Percentiles rank a stretch among this genome's conserved stretches.
These are phyloP conservation scores for Chlamydomonas eustigma DNA, from an alignment of 139 green algal genomes.

Conservation along the genomic window DNA sequence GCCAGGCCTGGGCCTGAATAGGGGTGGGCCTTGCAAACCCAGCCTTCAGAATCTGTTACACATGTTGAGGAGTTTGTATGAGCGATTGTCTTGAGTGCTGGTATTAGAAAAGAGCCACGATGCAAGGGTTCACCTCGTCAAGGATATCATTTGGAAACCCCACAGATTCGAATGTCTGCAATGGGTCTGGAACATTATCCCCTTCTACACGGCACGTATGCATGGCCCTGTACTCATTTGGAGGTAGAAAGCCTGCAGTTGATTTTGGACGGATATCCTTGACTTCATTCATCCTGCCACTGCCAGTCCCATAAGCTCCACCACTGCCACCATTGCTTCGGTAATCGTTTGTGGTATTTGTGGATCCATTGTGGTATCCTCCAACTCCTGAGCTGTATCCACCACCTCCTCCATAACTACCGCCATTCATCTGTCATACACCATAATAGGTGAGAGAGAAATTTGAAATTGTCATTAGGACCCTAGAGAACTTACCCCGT, in stretches of 20 bases:
- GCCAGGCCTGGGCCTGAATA: constrained; percentile 85
- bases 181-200: constrained; percentile 52
- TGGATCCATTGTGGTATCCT: constrained; percentile 12
- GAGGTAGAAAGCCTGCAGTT: constrained; percentile 31
- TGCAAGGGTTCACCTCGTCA: constrained; percentile 55
- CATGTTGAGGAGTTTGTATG: too few relatives aligned
- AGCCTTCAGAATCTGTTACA: constrained; percentile 55
- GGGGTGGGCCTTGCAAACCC: constrained; percentile 77
- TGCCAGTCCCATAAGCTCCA: constrained; percentile 4
- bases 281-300: background rate
- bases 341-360: background rate
- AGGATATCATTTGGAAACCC: constrained; percentile 70
- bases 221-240: constrained; percentile 43
- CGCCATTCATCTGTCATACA: constrained; percentile 13
- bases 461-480: too few relatives aligned
- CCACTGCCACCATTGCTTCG: background rate
- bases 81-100: too few relatives aligned
- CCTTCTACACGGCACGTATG: constrained; percentile 62
- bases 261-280: constrained; percentile 7
- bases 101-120: too few relatives aligned
- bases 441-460: too few relatives aligned
- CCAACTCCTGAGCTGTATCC: constrained; percentile 19
- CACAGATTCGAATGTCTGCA: constrained; percentile 68
- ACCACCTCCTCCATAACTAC: constrained; percentile 20
- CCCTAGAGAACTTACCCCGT: background rate